Percentiles rank a stretch among this genome's conserved stretches.
These are phyloP conservation scores for Pseudopyricularia javanii DNA, from an alignment of 2,329 filamentous ascomycete species.

Conservation along the genomic window DNA sequence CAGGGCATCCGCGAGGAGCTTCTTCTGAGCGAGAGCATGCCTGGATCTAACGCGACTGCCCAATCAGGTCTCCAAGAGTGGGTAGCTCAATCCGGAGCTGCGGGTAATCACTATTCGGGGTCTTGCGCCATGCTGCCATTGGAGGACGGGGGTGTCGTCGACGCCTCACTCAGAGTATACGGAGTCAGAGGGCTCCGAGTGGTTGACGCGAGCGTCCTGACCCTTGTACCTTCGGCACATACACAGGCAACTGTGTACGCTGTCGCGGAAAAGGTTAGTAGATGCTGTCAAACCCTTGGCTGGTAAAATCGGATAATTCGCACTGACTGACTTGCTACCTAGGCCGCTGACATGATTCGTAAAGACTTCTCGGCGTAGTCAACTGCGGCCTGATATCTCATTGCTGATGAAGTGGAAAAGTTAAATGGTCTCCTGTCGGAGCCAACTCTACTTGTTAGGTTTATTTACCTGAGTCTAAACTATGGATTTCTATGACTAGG, in stretches of 20 bases:
- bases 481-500: too few species aligned
- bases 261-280: conserved; percentile 8
- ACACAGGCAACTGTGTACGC: conserved; percentile 12
- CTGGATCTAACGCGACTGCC: conserved; percentile 14
- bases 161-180: conserved; percentile 7
- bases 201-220: conserved; percentile 11
- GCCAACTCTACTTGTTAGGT: too few species aligned
- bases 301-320: too few species aligned
- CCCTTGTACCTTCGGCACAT: conserved; percentile 9
- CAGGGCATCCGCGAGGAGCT: conserved; percentile 11
- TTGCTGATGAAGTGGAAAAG: too few species aligned
- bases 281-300: neutral
- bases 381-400: neutral
- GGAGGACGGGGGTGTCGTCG: conserved; percentile 6
- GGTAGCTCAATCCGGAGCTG: conserved; percentile 17
- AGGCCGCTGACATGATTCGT: neutral
- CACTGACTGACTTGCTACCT: too few species aligned
- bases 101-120: conserved; percentile 15
- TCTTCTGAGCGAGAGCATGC: neutral
- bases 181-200: conserved; percentile 8
- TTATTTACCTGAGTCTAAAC: too few species aligned
- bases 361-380: neutral
- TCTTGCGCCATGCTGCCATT: conserved; percentile 21
- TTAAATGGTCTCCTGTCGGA: too few species aligned
- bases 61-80: conserved; percentile 16